Percentiles rank a stretch among this genome's conserved stretches.
These are phyloP conservation scores for Brassica hybrid DNA, from an alignment of 441 rosid species.

Conservation along the genomic window DNA sequence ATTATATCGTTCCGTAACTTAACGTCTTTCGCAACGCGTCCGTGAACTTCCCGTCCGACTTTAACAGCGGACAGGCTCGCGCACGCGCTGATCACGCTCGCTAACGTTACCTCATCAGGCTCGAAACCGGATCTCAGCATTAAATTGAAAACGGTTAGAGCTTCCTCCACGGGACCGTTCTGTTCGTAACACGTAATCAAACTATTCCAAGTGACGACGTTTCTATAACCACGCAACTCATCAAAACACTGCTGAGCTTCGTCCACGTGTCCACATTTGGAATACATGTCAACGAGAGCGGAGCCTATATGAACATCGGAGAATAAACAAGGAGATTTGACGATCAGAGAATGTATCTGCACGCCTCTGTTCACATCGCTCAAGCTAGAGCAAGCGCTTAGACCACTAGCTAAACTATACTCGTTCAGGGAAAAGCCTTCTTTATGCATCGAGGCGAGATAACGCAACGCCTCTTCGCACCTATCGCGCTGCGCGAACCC, in stretches of 20 bases:
- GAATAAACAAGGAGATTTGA: constrained; percentile 46
- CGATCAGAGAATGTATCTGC: constrained; percentile 71
- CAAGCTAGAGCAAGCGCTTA: constrained; percentile 69
- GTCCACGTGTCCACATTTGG: constrained; percentile 65
- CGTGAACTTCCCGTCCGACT: constrained; percentile 69
- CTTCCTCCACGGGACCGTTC: constrained; percentile 70
- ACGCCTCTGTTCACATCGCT: constrained; percentile 53
- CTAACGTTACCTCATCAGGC: constrained; percentile 76
- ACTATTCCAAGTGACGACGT: constrained; percentile 85
- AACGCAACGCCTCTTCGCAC: constrained; percentile 59
- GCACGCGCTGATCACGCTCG: constrained; percentile 83
- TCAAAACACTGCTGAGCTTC: constrained; percentile 64
- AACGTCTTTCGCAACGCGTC: constrained; percentile 52
- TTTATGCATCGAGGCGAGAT: constrained; percentile 65
- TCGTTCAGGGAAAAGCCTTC: constrained; percentile 58
- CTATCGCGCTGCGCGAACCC: constrained; percentile 73
- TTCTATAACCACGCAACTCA: constrained; percentile 54
- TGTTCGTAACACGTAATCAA: constrained; percentile 83
- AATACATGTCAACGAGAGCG: constrained; percentile 80
- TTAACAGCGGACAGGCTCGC: constrained; percentile 60
- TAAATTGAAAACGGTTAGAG: constrained; percentile 58
- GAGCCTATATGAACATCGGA: constrained; percentile 70
- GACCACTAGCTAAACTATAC: constrained; percentile 65
- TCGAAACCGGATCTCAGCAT: constrained; percentile 58
- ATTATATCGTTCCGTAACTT: constrained; percentile 66